phyloP scores from a whole-genome alignment of 2,329 filamentous ascomycete genomes.

The Myriosclerotinia curreyana region DNA sequence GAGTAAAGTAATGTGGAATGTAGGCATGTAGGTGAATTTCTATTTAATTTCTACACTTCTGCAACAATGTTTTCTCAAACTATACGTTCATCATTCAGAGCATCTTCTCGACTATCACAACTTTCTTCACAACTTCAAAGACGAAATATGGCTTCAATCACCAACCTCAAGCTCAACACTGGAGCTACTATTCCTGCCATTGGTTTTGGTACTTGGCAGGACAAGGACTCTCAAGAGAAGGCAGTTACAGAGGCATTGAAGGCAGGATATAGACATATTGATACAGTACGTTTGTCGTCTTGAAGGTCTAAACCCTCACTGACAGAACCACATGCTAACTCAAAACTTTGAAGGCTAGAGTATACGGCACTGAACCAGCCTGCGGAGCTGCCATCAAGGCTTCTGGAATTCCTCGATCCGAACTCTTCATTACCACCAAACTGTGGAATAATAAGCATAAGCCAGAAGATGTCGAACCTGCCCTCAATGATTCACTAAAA shows the following conservation, averaged over 20 bases:
- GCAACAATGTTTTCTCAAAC: slow-evolving; percentile 13
- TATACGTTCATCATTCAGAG: slow-evolving; percentile 14
- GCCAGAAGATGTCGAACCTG: slow-evolving; percentile 54
- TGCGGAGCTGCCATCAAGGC: slow-evolving; percentile 63
- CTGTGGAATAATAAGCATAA: slow-evolving; percentile 73
- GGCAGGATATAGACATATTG: slow-evolving; percentile 52
- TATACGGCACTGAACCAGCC: slow-evolving; percentile 77
- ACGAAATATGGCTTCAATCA: slow-evolving; percentile 27
- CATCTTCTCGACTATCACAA: slow-evolving; percentile 14
- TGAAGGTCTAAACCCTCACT: not conserved
- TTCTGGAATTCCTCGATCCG: slow-evolving; percentile 60
- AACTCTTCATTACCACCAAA: slow-evolving; percentile 66
- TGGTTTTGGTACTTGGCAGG: slow-evolving; percentile 47
- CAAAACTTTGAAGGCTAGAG: slow-evolving; percentile 71
- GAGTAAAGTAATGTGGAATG: not conserved
- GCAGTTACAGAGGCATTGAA: slow-evolving; percentile 43
- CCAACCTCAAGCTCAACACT: slow-evolving; percentile 40
- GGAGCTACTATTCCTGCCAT: slow-evolving; percentile 42
- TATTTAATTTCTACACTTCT: not conserved
- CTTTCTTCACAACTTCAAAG: slow-evolving; percentile 27
- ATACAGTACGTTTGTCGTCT: slow-evolving; percentile 33
- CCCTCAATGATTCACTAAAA: slow-evolving; percentile 69
- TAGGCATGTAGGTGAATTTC: not conserved
- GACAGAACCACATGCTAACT: not conserved
- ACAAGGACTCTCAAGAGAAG: slow-evolving; percentile 43